Percentiles rank a stretch among this genome's conserved stretches.
phyloP scores from a whole-genome alignment of 1,139 yeast genomes.

The Kodamaea plutei region DNA sequence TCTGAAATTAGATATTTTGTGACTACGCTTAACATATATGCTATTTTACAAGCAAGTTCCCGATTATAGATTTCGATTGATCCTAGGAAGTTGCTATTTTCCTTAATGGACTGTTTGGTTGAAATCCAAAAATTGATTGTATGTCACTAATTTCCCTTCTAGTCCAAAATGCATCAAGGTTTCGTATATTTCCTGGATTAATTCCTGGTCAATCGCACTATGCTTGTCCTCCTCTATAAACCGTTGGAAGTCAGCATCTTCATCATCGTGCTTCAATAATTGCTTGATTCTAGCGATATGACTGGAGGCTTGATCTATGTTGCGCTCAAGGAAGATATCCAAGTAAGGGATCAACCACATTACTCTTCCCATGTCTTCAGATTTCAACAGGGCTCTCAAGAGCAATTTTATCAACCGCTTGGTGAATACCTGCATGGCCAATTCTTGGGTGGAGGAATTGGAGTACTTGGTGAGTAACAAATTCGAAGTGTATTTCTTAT shows the following conservation, averaged over 20 bases:
- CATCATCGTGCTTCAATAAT: conserved; percentile 7
- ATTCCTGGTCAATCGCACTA: conserved; percentile 11
- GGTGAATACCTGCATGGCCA: conserved; percentile 20
- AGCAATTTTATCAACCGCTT: conserved; percentile 24
- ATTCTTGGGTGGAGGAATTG: conserved; percentile 10
- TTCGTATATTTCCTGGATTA: conserved; percentile 10
- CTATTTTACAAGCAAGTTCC: too few species aligned
- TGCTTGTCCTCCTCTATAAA: not conserved
- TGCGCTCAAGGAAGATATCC: conserved; percentile 22
- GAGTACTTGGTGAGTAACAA: conserved; percentile 7
- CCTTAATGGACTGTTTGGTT: not conserved
- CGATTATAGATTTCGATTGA: too few species aligned
- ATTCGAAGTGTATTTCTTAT: conserved; percentile 2
- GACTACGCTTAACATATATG: too few species aligned
- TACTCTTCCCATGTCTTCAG: conserved; percentile 34
- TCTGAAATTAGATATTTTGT: too few species aligned
- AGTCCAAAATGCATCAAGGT: conserved; percentile 14
- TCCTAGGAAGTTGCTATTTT: too few species aligned
- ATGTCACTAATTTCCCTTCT: conserved; percentile 15
- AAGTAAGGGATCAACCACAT: conserved; percentile 40
- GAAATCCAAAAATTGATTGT: conserved; percentile 10
- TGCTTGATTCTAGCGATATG: conserved; percentile 6
- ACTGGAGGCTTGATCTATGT: conserved; percentile 4
- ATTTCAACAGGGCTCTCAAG: conserved; percentile 22
- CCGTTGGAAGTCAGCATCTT: conserved; percentile 4